Evolutionary conservation across 306 rosid genomes (phyloP), one percentile per base, ranked within the genome.

Genomic region (Dalbergia cochinchinensis): DNA sequence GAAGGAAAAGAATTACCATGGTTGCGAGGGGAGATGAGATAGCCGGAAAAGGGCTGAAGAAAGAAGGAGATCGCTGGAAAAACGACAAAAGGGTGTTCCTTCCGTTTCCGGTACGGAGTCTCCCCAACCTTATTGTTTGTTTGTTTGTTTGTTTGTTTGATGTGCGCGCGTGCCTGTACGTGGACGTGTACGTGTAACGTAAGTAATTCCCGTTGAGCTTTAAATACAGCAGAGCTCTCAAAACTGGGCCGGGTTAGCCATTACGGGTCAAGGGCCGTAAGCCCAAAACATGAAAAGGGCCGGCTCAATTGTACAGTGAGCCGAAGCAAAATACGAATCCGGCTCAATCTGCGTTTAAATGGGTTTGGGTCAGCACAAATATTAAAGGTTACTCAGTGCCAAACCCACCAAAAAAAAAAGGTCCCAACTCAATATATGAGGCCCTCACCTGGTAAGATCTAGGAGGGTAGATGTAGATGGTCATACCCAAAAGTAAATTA

Each of bases 11-110:
- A 63, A 64, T 11, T 66, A 86, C 89, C 89, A 86, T 86, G 68
- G 34, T 76, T 45, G 39, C 4, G 1, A 6, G 41, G 41, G 7
- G 41, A 37, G 5, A 69, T 7, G 45, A 41, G 78, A 73, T 73
- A 47, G 71, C 54, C 72, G 72, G 76, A 67, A 66, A 78, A 58
- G 18, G 61, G 19, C 55, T 72, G 79, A 65, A 37, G 74, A 72
- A 73, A 74, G 11, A 70, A 80, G 35, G 73, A 57, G 77, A 86
- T 83, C 64, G 85, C 84, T 81, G 87, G 89, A 59, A 65, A 77
- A 37, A 71, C 7, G 19, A 60, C 4, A 58, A 65, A 67, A 69
- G 74, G 76, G 72, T 72, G 67, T 67, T 37, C 6, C 19, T 53
- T 12, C 1, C 26, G 35, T 63, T 63, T 71, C 89, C 85, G 85